phyloP scores from a whole-genome alignment of 2,329 filamentous ascomycete genomes.

The Paraphaeosphaeria minitans region DNA sequence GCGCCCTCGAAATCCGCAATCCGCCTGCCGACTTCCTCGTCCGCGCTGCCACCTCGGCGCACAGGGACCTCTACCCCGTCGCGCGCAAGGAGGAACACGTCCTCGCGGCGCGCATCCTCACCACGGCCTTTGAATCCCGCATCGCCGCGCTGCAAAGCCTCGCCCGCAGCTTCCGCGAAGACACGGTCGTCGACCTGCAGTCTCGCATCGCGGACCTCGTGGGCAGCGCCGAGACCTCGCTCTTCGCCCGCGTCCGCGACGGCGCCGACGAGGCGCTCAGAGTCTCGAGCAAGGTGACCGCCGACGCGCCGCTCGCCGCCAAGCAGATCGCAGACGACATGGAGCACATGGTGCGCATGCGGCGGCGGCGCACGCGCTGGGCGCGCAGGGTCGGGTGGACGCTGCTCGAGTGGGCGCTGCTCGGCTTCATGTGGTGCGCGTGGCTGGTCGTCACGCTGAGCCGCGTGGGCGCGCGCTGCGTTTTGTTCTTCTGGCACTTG shows the following conservation, averaged over 20 bases:
- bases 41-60: slow-evolving; percentile 52
- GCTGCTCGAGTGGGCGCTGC: slow-evolving; percentile 82
- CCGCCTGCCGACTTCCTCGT: slow-evolving; percentile 43
- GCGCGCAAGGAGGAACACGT: slow-evolving; percentile 58
- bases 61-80: slow-evolving; percentile 51
- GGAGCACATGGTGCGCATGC: slow-evolving; percentile 69
- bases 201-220: slow-evolving; percentile 50
- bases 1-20: slow-evolving; percentile 58
- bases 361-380: slow-evolving; percentile 76
- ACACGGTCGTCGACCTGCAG: slow-evolving; percentile 52
- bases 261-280: slow-evolving; percentile 81
- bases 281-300: slow-evolving; percentile 75
- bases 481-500: slow-evolving; percentile 63
- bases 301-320: slow-evolving; percentile 76
- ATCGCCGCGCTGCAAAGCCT: slow-evolving; percentile 56
- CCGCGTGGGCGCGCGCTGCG: slow-evolving; percentile 67
- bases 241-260: slow-evolving; percentile 66
- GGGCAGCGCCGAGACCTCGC: slow-evolving; percentile 54
- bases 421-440: slow-evolving; percentile 91
- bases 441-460: slow-evolving; percentile 87
- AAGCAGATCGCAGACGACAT: slow-evolving; percentile 82
- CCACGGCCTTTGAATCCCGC: slow-evolving; percentile 54
- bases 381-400: slow-evolving; percentile 78
- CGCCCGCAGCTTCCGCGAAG: slow-evolving; percentile 55
- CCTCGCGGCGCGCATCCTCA: slow-evolving; percentile 58